phyloP scores from a whole-genome alignment of 495 filamentous ascomycete species.

The Paragyromitra xinjiangensis region DNA sequence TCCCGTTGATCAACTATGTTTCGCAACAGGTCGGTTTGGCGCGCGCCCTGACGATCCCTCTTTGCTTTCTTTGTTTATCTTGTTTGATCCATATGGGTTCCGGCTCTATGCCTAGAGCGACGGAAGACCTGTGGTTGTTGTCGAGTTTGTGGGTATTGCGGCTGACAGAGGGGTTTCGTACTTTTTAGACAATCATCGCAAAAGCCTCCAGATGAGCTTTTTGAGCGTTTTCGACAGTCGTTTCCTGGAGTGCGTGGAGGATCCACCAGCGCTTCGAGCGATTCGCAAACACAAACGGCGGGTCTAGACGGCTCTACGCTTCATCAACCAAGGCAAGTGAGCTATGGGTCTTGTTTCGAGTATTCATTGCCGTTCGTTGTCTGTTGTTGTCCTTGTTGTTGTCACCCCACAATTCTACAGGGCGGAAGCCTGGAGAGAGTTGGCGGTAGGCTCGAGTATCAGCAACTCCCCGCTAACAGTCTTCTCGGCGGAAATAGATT shows the following conservation, averaged over 20 bases:
- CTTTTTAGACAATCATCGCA: constrained; percentile 56
- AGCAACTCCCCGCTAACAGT: constrained; percentile 29
- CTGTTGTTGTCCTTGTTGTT: constrained; percentile 25
- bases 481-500: constrained; percentile 32
- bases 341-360: constrained; percentile 36
- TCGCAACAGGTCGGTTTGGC: constrained; percentile 54
- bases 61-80: constrained; percentile 27
- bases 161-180: constrained; percentile 41
- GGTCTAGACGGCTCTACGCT: constrained; percentile 46
- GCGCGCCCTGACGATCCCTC: constrained; percentile 46
- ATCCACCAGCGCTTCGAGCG: constrained; percentile 44
- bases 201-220: constrained; percentile 57
- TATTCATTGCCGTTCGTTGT: constrained; percentile 41
- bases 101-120: constrained; percentile 13
- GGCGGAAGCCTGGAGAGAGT: background rate
- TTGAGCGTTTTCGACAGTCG: constrained; percentile 57
- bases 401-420: constrained; percentile 32
- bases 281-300: constrained; percentile 48
- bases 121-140: constrained; percentile 13
- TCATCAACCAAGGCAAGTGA: constrained; percentile 56
- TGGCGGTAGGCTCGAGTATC: constrained; percentile 24
- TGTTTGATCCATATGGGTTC: constrained; percentile 21
- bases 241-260: constrained; percentile 55
- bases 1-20: constrained; percentile 52
- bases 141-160: constrained; percentile 26